phyloP scores from a whole-genome alignment of 2,329 filamentous ascomycete genomes.

The Alternaria gaisen region DNA sequence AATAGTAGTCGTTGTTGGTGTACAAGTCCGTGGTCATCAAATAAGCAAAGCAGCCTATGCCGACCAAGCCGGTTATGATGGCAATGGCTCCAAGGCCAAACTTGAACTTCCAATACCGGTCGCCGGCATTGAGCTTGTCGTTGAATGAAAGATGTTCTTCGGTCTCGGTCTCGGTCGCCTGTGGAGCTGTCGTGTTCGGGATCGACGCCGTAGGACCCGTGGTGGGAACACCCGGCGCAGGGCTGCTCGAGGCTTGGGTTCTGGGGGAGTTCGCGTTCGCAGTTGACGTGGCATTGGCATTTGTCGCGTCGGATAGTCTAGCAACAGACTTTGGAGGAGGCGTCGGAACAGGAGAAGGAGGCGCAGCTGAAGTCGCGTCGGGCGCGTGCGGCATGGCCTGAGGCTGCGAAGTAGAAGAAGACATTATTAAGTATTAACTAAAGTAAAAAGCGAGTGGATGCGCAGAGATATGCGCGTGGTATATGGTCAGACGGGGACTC shows the following conservation, averaged over 20 bases:
- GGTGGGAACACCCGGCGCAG: conserved; percentile 8
- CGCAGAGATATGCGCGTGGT: conserved; percentile 14
- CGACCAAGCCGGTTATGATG: conserved; percentile 40
- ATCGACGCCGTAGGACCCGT: conserved; percentile 7
- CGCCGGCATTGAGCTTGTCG: conserved; percentile 38
- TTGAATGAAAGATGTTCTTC: conserved; percentile 28
- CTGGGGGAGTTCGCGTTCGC: neutral
- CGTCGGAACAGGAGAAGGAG: conserved; percentile 2
- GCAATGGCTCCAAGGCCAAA: conserved; percentile 29
- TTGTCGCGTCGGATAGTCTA: conserved; percentile 9
- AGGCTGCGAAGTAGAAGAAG: conserved; percentile 13
- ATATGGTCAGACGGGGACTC: conserved; percentile 1
- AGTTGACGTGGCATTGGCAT: neutral
- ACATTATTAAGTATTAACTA: conserved; percentile 23
- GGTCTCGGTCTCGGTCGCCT: conserved; percentile 2
- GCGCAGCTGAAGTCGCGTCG: neutral
- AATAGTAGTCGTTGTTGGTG: conserved; percentile 15
- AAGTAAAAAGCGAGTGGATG: conserved; percentile 19
- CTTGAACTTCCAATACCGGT: conserved; percentile 47
- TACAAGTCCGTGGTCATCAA: conserved; percentile 10
- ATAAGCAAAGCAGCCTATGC: conserved; percentile 44
- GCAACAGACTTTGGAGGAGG: conserved; percentile 8
- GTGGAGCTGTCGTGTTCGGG: conserved; percentile 5
- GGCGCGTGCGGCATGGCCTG: conserved; percentile 9
- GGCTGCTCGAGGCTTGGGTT: conserved; percentile 7